These are phyloP conservation scores for Aspergillus amoenus DNA, from an alignment of 2,329 filamentous ascomycete genomes.

Conservation along the genomic window DNA sequence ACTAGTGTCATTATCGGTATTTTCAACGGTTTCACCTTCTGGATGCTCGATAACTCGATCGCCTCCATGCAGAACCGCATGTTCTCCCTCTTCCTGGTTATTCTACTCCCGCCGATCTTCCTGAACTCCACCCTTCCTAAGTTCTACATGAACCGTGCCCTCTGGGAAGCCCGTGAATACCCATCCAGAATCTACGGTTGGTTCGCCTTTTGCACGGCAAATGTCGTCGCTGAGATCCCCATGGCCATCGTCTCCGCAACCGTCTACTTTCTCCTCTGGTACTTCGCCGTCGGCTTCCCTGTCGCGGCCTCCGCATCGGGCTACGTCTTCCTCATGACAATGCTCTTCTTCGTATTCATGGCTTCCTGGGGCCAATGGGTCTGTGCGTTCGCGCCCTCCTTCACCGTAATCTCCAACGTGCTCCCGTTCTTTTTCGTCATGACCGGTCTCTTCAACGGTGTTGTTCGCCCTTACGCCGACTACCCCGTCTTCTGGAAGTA, in stretches of 20 bases:
- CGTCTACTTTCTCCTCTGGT: conserved; percentile 74
- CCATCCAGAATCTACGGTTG: conserved; percentile 75
- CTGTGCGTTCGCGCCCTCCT: conserved; percentile 74
- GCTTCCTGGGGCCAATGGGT: conserved; percentile 81
- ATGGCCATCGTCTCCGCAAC: conserved; percentile 63
- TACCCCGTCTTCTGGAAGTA: conserved; percentile 71
- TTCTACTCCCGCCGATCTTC: conserved; percentile 67
- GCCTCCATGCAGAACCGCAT: conserved; percentile 74
- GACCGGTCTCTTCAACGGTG: conserved; percentile 74
- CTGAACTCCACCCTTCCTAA: conserved; percentile 75
- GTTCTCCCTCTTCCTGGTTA: conserved; percentile 69
- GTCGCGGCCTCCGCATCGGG: conserved; percentile 64
- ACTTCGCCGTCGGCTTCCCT: conserved; percentile 71
- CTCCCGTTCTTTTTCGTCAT: conserved; percentile 81
- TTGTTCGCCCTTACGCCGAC: conserved; percentile 65
- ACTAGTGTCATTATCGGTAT: conserved; percentile 68
- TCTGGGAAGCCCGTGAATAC: conserved; percentile 73
- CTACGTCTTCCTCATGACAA: conserved; percentile 75
- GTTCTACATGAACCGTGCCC: conserved; percentile 69
- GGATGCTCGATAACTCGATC: conserved; percentile 63
- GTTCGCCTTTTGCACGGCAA: conserved; percentile 72
- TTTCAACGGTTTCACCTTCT: conserved; percentile 80
- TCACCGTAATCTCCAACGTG: conserved; percentile 74
- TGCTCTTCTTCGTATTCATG: conserved; percentile 76
- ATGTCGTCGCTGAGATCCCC: conserved; percentile 71